These are phyloP conservation scores for Posidonia oceanica DNA, from an alignment of 116 monocot genomes.

Conservation along the genomic window DNA sequence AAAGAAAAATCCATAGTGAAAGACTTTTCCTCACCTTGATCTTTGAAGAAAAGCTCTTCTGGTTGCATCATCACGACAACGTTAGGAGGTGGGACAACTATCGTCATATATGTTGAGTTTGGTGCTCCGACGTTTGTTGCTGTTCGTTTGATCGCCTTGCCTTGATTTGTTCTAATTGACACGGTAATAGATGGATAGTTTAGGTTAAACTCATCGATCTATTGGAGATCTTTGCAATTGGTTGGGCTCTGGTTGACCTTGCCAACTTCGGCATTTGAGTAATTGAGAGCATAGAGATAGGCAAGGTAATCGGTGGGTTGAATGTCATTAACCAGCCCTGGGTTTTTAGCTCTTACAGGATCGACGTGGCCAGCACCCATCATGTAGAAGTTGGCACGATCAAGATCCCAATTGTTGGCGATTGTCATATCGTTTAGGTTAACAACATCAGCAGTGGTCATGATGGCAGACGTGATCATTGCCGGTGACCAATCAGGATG, in stretches of 20 bases:
- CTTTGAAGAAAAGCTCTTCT: too few species aligned
- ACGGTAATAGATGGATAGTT: conserved; percentile 8
- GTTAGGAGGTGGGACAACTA: not conserved
- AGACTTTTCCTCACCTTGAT: too few species aligned
- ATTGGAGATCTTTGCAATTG: not conserved
- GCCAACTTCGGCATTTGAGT: not conserved
- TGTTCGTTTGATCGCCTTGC: too few species aligned
- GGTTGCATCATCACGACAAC: too few species aligned
- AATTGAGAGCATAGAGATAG: conserved; percentile 1
- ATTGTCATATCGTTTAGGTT: conserved; percentile 5
- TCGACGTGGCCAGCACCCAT: too few species aligned
- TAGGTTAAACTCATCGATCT: not conserved
- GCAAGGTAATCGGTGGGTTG: conserved; percentile 9
- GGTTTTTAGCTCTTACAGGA: too few species aligned
- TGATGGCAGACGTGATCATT: conserved; percentile 34
- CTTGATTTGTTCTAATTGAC: not conserved
- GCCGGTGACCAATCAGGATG: conserved; percentile 38
- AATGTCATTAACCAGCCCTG: too few species aligned
- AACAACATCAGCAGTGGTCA: conserved; percentile 17
- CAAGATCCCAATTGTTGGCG: conserved; percentile 4
- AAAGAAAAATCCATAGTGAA: too few species aligned
- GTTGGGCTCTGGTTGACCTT: not conserved
- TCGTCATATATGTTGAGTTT: not conserved
- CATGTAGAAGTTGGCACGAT: too few species aligned
- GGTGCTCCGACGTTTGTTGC: not conserved